These are phyloP conservation scores for Vitis labrusca DNA, from an alignment of 164 flowering plant genomes.

Conservation along the genomic window DNA sequence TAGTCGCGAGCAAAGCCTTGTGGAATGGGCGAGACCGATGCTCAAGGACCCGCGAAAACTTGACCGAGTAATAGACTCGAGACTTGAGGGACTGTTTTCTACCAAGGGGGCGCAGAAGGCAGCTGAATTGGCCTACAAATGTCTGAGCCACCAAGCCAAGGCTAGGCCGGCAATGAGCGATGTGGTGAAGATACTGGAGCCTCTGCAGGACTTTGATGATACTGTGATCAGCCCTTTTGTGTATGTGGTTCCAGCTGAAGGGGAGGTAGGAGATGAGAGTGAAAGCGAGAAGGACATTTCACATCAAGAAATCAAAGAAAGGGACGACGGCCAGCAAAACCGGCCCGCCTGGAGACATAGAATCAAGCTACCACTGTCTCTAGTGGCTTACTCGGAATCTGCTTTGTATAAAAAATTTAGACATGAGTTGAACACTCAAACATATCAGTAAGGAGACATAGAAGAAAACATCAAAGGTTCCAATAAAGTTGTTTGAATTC, in stretches of 20 bases:
- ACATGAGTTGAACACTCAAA: not conserved
- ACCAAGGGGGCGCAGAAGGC: conserved; percentile 22
- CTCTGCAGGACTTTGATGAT: conserved; percentile 21
- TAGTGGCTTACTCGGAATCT: conserved; percentile 13
- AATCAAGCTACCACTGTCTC: conserved; percentile 5
- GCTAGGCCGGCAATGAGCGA: conserved; percentile 21
- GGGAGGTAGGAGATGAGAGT: not conserved
- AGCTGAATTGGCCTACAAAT: conserved; percentile 26
- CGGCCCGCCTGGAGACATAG: conserved; percentile 2
- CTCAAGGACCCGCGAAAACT: conserved; percentile 22
- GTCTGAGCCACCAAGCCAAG: conserved; percentile 29
- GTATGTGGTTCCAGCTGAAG: conserved; percentile 12
- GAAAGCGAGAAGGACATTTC: not conserved
- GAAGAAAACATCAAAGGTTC: not conserved
- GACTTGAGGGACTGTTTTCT: conserved; percentile 25
- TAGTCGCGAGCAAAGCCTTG: conserved; percentile 22
- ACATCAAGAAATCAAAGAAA: too few relatives aligned
- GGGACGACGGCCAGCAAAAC: not conserved
- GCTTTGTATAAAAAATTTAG: conserved; percentile 7
- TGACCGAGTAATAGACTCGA: conserved; percentile 20
- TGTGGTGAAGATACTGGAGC: conserved; percentile 28
- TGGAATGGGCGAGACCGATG: conserved; percentile 28
- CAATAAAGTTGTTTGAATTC: not conserved
- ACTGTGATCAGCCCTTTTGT: conserved; percentile 17
- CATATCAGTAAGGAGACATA: not conserved